Evolutionary conservation across 129 eudicot genomes (phyloP), one percentile per base, ranked within the genome.

Genomic region (Flaveria ramosissima): DNA sequence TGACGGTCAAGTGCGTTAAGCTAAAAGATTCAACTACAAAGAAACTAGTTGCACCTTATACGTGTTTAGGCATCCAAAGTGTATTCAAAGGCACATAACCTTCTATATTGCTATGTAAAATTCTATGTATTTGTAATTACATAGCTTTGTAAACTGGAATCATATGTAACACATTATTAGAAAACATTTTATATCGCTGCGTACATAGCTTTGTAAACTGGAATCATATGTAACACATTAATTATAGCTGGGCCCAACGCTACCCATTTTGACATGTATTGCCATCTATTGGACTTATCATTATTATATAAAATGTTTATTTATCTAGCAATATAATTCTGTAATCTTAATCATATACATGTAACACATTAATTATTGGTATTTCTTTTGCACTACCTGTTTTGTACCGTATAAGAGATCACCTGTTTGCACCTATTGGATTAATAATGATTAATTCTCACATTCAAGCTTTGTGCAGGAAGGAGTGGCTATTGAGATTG

Each of bases 401-500:
- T 59, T 23, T 59, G 36, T 59, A 14, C 36, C 7, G 15, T 56
- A 3, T 21, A 57, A 59, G 65, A 59, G 36, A 59, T 21, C 23
- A 59, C 65, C 65, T 2, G 36, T 20, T 26, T 17, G 24, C 60
- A n/a, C 3, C 24, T n/a, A 17, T 6, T 53, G 60, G 60, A 53
- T 53, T 17, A 36, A 26, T 9, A 5, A 8, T 43, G 53, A 15
- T 74, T n/a, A 46, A n/a, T 30, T 68, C 21, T 62, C 47, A 57
- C 80, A 14, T 42, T 69, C 39, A 79, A 50, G 59, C 8, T 63
- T 60, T 78, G 45, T 65, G 79, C 74, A 80, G 78, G 83, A 80
- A 80, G 83, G 83, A 80, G 83, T 80, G 47, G 83, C 83, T 52
- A 80, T 80, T 57, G 83, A 80, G 41, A 80, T 80, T 9, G 83